Percentiles rank a stretch among this genome's conserved stretches.
phyloP scores from a whole-genome alignment of 768 basidiomycete species.

The Hericium rajendrae region DNA sequence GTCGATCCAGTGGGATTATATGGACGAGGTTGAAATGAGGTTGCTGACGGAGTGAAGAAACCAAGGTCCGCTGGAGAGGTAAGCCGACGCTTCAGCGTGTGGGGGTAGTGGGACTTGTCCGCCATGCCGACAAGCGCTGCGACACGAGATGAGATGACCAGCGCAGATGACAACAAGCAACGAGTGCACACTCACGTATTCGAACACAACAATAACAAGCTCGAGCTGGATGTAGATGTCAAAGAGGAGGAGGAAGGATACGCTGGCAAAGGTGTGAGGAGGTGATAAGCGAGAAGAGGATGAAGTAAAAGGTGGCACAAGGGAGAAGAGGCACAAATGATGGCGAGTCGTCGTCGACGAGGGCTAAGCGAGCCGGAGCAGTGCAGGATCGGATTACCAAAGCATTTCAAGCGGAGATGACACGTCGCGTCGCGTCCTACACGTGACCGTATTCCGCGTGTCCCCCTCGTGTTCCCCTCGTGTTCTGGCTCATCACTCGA shows the following conservation, averaged over 20 bases:
- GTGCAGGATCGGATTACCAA: background rate
- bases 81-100: slow-evolving; percentile 36
- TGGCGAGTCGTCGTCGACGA: background rate
- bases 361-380: background rate
- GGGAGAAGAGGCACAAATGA: background rate
- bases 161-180: too few species aligned
- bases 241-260: slow-evolving; percentile 4
- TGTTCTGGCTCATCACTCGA: slow-evolving; percentile 16
- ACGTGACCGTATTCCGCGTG: too few species aligned
- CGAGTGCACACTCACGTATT: too few species aligned
- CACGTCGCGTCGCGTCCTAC: slow-evolving; percentile 21
- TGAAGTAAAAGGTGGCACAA: slow-evolving; percentile 4
- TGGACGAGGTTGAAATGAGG: slow-evolving; percentile 58
- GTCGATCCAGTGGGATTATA: slow-evolving; percentile 35
- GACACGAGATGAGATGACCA: background rate
- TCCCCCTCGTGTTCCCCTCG: slow-evolving; percentile 30
- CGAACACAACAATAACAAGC: too few species aligned
- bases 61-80: slow-evolving; percentile 37
- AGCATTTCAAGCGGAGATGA: slow-evolving; percentile 32
- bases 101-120: slow-evolving; percentile 6
- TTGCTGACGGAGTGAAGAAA: slow-evolving; percentile 55
- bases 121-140: slow-evolving; percentile 4
- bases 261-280: background rate
- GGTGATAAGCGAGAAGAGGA: background rate
- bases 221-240: background rate